Conservation (phyloP, 257 asterid species). For the Solanum microdontum region DNA sequence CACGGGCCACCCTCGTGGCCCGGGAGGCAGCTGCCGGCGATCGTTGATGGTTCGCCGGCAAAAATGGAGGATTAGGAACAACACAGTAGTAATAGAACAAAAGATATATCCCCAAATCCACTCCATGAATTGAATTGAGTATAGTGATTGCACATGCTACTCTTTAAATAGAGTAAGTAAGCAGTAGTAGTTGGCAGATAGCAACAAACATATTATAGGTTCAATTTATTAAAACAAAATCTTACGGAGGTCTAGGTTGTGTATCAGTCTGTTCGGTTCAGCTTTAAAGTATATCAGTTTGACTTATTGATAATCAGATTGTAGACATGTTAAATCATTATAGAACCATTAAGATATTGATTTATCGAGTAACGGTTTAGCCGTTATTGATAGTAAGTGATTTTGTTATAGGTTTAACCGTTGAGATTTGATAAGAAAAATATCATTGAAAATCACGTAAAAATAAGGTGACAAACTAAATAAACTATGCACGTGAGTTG, state of each 20-base stretch:
- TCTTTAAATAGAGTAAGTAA: background rate
- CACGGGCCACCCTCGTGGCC: constrained; percentile 8
- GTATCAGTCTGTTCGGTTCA: accelerated
- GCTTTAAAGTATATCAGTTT: too few relatives aligned
- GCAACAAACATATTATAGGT: background rate
- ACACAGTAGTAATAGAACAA: background rate
- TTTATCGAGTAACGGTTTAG: background rate
- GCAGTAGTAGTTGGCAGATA: background rate
- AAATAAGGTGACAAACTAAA: background rate
- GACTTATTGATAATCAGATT: too few relatives aligned
- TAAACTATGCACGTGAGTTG: background rate
- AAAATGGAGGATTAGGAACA: background rate
- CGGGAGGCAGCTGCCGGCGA: background rate
- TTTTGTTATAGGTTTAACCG: too few relatives aligned
- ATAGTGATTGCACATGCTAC: background rate
- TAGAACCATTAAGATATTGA: too few relatives aligned
- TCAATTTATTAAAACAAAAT: background rate
- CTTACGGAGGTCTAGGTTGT: background rate
- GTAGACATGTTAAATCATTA: background rate
- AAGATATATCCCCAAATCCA: background rate
- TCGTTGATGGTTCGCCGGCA: background rate
- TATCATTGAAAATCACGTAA: too few relatives aligned
- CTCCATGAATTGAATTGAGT: background rate
- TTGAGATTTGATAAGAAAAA: too few relatives aligned
- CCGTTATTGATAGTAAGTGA: background rate